Evolutionary conservation across 306 rosid genomes (phyloP).

Genomic region (Psophocarpus tetragonolobus): DNA sequence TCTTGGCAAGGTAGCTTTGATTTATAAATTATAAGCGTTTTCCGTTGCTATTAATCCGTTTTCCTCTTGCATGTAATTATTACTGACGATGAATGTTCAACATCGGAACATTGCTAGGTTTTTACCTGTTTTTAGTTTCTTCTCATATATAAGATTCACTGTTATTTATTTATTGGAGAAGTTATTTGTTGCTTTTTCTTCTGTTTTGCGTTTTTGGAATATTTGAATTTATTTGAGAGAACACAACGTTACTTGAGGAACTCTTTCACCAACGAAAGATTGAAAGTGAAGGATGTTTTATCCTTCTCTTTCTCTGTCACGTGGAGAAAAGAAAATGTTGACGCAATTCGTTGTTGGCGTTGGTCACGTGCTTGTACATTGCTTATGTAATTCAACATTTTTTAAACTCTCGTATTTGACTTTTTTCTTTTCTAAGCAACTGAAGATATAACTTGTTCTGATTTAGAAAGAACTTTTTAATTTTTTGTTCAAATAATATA

Average conservation of each 20-base stretch:
- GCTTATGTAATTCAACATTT: background rate
- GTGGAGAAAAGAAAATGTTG: background rate
- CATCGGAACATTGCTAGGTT: background rate
- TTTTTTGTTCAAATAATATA: background rate
- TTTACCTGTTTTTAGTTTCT: background rate
- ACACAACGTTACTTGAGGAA: background rate
- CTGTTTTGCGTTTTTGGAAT: background rate
- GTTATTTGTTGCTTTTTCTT: background rate
- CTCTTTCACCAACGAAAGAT: constrained; percentile 1
- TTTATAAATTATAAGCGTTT: background rate
- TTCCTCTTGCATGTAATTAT: background rate
- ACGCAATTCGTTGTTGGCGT: background rate
- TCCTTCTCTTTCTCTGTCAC: background rate
- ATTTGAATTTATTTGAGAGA: constrained; percentile 1
- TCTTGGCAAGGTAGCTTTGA: constrained; percentile 72
- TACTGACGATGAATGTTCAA: background rate
- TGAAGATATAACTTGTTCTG: background rate
- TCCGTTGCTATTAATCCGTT: background rate
- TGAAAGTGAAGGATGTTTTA: background rate
- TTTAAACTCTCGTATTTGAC: background rate
- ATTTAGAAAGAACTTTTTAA: background rate
- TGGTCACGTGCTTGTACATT: background rate
- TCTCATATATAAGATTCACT: background rate
- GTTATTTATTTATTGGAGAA: background rate
- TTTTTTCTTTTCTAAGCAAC: background rate